These are phyloP conservation scores for Trichocladium uniseriatum DNA, from an alignment of 495 filamentous ascomycete genomes.

Conservation along the genomic window DNA sequence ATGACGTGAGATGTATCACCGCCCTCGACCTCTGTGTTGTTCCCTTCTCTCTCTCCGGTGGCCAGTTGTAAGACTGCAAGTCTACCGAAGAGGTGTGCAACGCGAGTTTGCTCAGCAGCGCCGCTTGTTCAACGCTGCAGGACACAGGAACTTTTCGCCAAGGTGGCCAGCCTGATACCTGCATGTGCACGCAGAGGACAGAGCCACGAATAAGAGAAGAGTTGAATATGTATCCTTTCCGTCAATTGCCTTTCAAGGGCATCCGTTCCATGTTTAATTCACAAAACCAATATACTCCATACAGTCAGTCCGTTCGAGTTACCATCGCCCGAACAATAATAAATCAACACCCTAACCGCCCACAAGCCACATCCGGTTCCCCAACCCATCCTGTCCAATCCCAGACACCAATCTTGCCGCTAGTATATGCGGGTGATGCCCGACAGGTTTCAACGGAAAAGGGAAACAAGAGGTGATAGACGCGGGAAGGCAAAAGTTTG, in stretches of 20 bases:
- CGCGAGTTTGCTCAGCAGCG: neutral
- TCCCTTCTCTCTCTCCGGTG: too few relatives aligned
- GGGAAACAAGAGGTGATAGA: neutral
- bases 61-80: too few relatives aligned
- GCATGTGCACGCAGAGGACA: neutral
- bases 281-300: neutral
- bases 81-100: neutral
- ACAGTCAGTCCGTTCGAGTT: neutral
- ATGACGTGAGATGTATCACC: too few relatives aligned
- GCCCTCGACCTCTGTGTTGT: too few relatives aligned
- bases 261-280: too few relatives aligned
- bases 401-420: neutral
- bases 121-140: neutral
- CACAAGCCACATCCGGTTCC: neutral
- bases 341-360: neutral
- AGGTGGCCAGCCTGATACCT: neutral
- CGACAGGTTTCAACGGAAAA: constrained; percentile 1
- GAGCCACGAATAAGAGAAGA: neutral
- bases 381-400: constrained; percentile 3
- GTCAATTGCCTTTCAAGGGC: neutral
- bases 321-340: neutral
- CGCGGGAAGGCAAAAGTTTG: neutral
- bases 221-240: neutral
- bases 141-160: neutral
- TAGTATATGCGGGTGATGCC: constrained; percentile 14